phyloP scores from a whole-genome alignment of 2,329 filamentous ascomycete species.

The Clonostachys solani region DNA sequence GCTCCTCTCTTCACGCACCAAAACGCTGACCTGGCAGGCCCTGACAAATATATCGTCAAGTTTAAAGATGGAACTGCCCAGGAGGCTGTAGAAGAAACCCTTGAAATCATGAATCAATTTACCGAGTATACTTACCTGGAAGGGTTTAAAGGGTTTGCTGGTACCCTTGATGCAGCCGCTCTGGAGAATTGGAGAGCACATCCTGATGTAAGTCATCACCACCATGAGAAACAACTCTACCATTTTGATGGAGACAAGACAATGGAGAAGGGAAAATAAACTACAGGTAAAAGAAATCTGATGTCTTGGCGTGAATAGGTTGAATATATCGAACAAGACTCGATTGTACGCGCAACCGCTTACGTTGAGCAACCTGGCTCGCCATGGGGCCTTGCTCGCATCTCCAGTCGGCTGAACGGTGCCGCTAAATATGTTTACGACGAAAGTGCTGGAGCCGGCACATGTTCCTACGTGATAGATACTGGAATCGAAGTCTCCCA shows the following conservation, averaged over 20 bases:
- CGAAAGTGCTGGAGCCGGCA: constrained; percentile 10
- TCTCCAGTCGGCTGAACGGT: constrained; percentile 9
- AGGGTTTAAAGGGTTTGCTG: constrained; percentile 6
- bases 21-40: constrained; percentile 1
- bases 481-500: constrained; percentile 14
- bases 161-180: constrained; percentile 4
- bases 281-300: not conserved
- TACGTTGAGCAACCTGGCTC: constrained; percentile 6
- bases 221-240: not conserved
- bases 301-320: constrained; percentile 9
- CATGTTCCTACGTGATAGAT: constrained; percentile 16
- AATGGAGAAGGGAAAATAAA: not conserved
- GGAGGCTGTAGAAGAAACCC: constrained; percentile 3
- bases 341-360: constrained; percentile 10
- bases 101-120: not conserved
- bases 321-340: constrained; percentile 28
- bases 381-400: constrained; percentile 12
- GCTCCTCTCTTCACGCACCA: constrained; percentile 15
- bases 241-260: not conserved
- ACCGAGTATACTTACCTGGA: constrained; percentile 6
- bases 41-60: constrained; percentile 14
- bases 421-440: constrained; percentile 11
- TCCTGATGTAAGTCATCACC: constrained; percentile 4
- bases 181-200: constrained; percentile 6
- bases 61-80: constrained; percentile 7